Evolutionary conservation across 352 stramenopile species (phyloP).

Genomic region (Globisporangium recalcitrans): DNA sequence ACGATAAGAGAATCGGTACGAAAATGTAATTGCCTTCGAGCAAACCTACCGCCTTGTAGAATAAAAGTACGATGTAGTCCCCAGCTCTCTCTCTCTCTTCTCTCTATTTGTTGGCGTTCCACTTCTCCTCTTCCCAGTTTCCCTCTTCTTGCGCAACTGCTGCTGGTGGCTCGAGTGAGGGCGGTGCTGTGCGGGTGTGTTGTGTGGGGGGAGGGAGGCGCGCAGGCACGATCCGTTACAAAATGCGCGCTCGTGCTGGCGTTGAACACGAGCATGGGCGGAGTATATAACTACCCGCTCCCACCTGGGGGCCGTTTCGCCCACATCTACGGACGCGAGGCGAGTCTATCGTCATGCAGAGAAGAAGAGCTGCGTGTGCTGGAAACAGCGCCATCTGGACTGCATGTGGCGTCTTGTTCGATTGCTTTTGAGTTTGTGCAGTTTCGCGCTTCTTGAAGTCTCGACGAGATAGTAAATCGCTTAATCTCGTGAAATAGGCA

Average conservation of each 20-base stretch:
- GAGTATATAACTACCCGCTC: not conserved
- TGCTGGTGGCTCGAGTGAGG: not conserved
- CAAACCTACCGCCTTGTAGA: not conserved
- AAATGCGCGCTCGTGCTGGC: conserved; percentile 1
- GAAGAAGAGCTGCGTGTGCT: not conserved
- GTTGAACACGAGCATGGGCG: not conserved
- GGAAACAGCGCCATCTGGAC: not conserved
- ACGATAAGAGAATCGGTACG: not conserved
- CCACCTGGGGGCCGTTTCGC: not conserved
- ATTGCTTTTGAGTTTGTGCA: not conserved
- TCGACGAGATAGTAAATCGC: no score
- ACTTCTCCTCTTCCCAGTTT: not conserved
- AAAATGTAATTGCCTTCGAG: not conserved
- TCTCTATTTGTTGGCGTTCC: not conserved
- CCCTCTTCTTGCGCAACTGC: conserved; percentile 5
- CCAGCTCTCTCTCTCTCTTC: not conserved
- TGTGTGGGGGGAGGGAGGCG: not conserved
- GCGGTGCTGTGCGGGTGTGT: not conserved
- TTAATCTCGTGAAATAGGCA: not conserved
- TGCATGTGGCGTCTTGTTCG: no score
- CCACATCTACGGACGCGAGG: not conserved
- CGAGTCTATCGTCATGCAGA: not conserved
- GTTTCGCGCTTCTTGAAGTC: not conserved
- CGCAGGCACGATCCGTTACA: conserved; percentile 1
- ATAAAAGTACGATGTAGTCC: not conserved